Evolutionary conservation across 148 eudicot species (phyloP).

Genomic region (Talinum fruticosum): DNA sequence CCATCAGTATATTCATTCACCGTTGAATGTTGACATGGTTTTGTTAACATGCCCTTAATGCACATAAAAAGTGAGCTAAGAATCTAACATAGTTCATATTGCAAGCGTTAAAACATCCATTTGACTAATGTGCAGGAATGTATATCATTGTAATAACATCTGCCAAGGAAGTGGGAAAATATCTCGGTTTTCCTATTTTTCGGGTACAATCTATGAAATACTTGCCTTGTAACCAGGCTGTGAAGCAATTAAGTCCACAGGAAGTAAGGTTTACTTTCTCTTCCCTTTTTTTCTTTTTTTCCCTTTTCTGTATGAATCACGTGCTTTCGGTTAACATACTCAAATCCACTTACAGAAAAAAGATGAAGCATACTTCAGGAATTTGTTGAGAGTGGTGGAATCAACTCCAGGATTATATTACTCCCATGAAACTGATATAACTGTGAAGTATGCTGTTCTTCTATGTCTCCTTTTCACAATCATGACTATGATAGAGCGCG

Average conservation of each 20-base stretch:
- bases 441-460: slow-evolving; percentile 62
- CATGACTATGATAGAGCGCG: slow-evolving; percentile 4
- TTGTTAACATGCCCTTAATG: background rate
- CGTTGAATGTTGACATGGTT: background rate
- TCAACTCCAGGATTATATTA: slow-evolving; percentile 91
- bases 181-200: slow-evolving; percentile 80
- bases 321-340: background rate
- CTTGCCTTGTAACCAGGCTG: slow-evolving; percentile 65
- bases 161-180: slow-evolving; percentile 74
- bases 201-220: slow-evolving; percentile 78
- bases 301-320: background rate
- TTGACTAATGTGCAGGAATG: slow-evolving; percentile 46
- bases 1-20: background rate
- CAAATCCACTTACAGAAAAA: slow-evolving; percentile 52
- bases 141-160: slow-evolving; percentile 78
- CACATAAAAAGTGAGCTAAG: background rate
- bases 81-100: background rate
- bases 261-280: slow-evolving; percentile 52
- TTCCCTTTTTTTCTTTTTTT: background rate
- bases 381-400: slow-evolving; percentile 74
- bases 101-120: background rate
- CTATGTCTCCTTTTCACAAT: background rate
- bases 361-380: slow-evolving; percentile 86
- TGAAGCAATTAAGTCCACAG: slow-evolving; percentile 44
- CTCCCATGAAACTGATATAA: slow-evolving; percentile 89